Conservation (phyloP, 352 stramenopile species). For the Phytophthora podocarpi region DNA sequence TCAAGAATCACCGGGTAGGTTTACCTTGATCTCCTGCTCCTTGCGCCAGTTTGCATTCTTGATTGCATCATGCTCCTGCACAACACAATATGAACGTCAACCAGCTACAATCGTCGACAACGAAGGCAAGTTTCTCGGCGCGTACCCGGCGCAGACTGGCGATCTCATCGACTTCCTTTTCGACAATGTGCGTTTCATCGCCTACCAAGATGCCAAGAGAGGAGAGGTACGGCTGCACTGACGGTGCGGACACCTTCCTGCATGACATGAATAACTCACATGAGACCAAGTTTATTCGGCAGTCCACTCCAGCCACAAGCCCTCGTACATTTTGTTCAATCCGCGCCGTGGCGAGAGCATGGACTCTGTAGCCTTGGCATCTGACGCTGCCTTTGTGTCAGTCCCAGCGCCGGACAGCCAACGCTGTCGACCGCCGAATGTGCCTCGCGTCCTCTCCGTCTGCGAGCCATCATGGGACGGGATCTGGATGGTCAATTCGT, state of each 20-base stretch:
- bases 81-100: neutral
- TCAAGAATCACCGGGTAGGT: too few relatives aligned
- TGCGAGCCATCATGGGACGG: constrained; percentile 68
- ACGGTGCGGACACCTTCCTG: constrained; percentile 70
- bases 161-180: constrained; percentile 83
- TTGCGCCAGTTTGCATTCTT: constrained; percentile 75
- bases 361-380: constrained; percentile 48
- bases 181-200: constrained; percentile 79
- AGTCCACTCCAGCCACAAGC: neutral
- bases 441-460: constrained; percentile 69
- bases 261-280: neutral
- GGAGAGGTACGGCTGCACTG: constrained; percentile 72
- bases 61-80: constrained; percentile 66
- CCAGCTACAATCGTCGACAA: neutral
- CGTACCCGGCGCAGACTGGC: constrained; percentile 62
- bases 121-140: neutral
- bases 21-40: constrained; percentile 72
- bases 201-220: constrained; percentile 76
- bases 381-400: constrained; percentile 27
- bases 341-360: constrained; percentile 53
- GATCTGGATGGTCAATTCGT: constrained; percentile 77
- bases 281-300: neutral
- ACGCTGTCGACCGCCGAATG: constrained; percentile 75
- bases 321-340: constrained; percentile 49
- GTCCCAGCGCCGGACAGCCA: constrained; percentile 53